phyloP scores from a whole-genome alignment of 148 eudicot species.

The Persicaria tinctoria region DNA sequence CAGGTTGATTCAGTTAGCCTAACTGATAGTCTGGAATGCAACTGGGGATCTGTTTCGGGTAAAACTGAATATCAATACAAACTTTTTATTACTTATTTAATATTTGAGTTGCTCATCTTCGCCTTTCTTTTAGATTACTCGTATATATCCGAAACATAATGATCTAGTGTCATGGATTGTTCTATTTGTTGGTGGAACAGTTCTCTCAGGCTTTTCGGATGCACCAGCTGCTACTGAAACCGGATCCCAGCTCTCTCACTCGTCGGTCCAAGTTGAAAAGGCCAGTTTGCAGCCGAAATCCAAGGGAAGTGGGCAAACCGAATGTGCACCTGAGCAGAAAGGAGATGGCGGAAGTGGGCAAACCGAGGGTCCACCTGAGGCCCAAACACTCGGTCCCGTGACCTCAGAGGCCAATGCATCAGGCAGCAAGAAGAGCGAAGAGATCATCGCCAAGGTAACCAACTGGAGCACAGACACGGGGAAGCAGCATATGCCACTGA shows the following conservation, averaged over 20 bases:
- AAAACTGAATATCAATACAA: not conserved
- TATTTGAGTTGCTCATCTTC: not conserved
- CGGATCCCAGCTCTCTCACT: conserved; percentile 18
- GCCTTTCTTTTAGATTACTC: not conserved
- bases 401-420: conserved; percentile 22
- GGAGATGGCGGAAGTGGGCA: conserved; percentile 8
- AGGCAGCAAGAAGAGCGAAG: conserved; percentile 50
- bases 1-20: conserved; percentile 39
- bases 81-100: not conserved
- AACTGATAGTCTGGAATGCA: conserved; percentile 53
- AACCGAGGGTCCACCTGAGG: conserved; percentile 24
- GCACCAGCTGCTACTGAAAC: conserved; percentile 16
- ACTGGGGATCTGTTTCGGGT: conserved; percentile 77
- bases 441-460: conserved; percentile 55
- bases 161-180: not conserved
- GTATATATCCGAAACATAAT: not conserved
- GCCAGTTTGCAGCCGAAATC: conserved; percentile 15
- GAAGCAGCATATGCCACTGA: conserved; percentile 37
- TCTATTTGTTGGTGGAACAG: conserved; percentile 15
- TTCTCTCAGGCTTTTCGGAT: conserved; percentile 25
- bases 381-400: conserved; percentile 19
- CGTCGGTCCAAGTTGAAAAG: conserved; percentile 8
- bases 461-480: conserved; percentile 40
- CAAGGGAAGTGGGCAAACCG: not conserved
- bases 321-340: not conserved